These are phyloP conservation scores for Diaporthe sp. DNA, from an alignment of 2,329 filamentous ascomycete genomes.

Conservation along the genomic window DNA sequence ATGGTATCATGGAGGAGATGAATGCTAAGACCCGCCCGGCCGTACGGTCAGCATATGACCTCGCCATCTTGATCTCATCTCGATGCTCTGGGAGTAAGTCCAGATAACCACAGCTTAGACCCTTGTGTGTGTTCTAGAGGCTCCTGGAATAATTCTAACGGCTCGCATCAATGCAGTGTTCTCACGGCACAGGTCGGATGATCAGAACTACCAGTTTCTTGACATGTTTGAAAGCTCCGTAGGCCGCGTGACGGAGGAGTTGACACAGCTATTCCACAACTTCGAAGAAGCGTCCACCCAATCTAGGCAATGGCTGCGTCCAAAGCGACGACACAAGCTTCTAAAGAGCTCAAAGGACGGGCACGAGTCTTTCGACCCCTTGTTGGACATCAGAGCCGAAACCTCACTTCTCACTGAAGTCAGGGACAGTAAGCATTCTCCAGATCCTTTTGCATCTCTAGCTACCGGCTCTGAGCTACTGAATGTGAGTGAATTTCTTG, in stretches of 20 bases:
- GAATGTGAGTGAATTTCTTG: neutral
- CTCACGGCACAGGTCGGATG: conserved; percentile 67
- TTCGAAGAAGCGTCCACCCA: conserved; percentile 71
- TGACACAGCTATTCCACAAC: conserved; percentile 69
- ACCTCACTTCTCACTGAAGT: conserved; percentile 72
- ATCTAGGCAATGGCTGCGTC: conserved; percentile 66
- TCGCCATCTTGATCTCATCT: conserved; percentile 71
- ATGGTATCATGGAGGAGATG: conserved; percentile 74
- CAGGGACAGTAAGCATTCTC: conserved; percentile 63
- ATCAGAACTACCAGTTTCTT: conserved; percentile 73
- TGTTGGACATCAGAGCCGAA: conserved; percentile 71
- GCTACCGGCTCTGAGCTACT: too few species aligned
- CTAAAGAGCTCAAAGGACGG: conserved; percentile 49
- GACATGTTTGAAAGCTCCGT: conserved; percentile 78
- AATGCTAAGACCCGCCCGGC: conserved; percentile 73
- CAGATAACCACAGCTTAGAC: too few species aligned
- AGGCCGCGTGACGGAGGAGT: conserved; percentile 63
- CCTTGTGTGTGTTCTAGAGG: neutral
- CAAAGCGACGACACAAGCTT: conserved; percentile 31
- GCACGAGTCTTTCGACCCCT: conserved; percentile 61
- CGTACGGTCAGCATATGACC: conserved; percentile 71
- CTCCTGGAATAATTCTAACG: neutral
- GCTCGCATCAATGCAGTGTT: conserved; percentile 54
- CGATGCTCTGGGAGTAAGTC: conserved; percentile 64
- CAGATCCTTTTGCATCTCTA: neutral